Conservation (phyloP, 2,329 filamentous ascomycete species). For the Paraphaeosphaeria sporulosa region DNA sequence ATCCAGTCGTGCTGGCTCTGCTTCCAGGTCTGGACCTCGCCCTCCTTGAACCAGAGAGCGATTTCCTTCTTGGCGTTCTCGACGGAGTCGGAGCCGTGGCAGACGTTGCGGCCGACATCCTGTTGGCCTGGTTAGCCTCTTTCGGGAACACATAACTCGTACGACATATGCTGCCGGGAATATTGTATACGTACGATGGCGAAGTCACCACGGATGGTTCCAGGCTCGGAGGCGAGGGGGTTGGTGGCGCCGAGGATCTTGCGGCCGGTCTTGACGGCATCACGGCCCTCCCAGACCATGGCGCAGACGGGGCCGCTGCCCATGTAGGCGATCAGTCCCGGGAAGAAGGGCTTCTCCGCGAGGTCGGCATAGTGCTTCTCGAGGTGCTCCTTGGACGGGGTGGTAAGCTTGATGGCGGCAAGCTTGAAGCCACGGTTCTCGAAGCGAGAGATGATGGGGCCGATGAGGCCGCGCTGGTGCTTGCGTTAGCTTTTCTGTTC, state of each 20-base stretch:
- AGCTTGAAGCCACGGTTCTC: constrained; percentile 99
- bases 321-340: constrained; percentile 95
- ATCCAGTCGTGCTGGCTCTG: constrained; percentile 87
- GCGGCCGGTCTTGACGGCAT: constrained; percentile 98
- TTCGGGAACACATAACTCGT: no score
- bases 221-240: constrained; percentile 90
- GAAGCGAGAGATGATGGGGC: constrained; percentile 97
- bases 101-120: constrained; percentile 96
- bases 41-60: constrained; percentile 93
- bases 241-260: constrained; percentile 98
- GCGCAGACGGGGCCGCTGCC: constrained; percentile 93
- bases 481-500: constrained; percentile 16
- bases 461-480: constrained; percentile 88
- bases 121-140: constrained; percentile 26
- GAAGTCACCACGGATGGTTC: constrained; percentile 97
- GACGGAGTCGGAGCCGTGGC: constrained; percentile 98
- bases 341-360: constrained; percentile 94
- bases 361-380: constrained; percentile 98
- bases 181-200: constrained; percentile 66
- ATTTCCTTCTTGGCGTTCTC: constrained; percentile 99
- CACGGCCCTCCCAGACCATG: constrained; percentile 99
- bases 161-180: no score
- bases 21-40: constrained; percentile 87
- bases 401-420: constrained; percentile 93
- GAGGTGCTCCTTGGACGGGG: constrained; percentile 91